Evolutionary conservation across 202 grass and related monocot genomes (phyloP).

Genomic region (Digitaria exilis): DNA sequence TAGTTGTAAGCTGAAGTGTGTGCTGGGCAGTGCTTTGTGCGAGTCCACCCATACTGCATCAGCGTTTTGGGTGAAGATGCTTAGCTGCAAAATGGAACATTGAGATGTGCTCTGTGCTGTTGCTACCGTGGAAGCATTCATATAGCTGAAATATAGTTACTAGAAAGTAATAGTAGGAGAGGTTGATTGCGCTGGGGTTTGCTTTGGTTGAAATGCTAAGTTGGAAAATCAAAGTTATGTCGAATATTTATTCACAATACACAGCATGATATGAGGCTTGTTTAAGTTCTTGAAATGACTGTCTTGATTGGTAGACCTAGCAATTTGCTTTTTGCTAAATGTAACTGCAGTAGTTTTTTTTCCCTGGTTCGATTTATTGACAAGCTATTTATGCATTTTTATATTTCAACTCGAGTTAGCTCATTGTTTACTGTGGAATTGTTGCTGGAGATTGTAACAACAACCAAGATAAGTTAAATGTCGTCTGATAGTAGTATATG

Average conservation of each 20-base stretch:
- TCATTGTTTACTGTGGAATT: neutral
- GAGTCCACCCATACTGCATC: neutral
- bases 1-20: no score
- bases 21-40: no score
- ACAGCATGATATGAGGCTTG: neutral
- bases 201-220: neutral
- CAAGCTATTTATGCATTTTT: neutral
- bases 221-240: neutral
- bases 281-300: neutral
- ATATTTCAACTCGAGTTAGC: neutral
- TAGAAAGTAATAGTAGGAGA: neutral
- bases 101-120: neutral
- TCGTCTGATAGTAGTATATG: neutral
- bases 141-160: no score
- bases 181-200: neutral
- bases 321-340: neutral
- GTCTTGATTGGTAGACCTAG: neutral
- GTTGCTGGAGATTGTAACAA: neutral
- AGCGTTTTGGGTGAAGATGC: neutral
- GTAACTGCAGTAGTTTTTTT: neutral
- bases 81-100: neutral
- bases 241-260: neutral
- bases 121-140: neutral
- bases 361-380: neutral
- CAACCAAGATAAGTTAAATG: neutral